These are phyloP conservation scores for Citrullus amarus DNA, from an alignment of 306 rosid species.

Conservation along the genomic window DNA sequence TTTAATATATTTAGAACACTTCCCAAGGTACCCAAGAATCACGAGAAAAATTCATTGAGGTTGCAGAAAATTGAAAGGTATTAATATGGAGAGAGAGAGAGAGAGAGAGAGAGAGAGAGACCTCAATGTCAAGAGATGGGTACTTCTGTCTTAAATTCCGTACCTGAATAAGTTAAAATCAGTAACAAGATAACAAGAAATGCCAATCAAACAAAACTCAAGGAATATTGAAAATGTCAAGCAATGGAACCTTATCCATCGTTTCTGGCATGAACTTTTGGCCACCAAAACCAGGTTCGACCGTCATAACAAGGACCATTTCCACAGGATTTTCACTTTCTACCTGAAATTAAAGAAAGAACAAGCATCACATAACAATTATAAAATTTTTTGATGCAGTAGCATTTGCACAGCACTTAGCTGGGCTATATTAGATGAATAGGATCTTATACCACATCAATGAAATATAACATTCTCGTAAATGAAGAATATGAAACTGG, in stretches of 20 bases:
- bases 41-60: background rate
- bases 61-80: constrained; percentile 5
- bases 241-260: constrained; percentile 67
- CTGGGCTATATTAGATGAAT: background rate
- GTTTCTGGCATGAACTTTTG: constrained; percentile 85
- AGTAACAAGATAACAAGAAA: background rate
- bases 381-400: background rate
- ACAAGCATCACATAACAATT: background rate
- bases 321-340: constrained; percentile 80
- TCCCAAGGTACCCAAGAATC: background rate
- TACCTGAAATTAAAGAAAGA: constrained; percentile 36
- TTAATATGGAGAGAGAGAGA: constrained; percentile 5
- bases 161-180: constrained; percentile 37
- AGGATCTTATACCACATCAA: background rate
- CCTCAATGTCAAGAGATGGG: constrained; percentile 91
- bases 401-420: background rate
- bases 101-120: constrained; percentile 11
- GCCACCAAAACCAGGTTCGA: constrained; percentile 98
- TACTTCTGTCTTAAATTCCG: constrained; percentile 72
- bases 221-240: background rate
- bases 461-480: background rate
- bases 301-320: constrained; percentile 99
- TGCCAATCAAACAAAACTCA: background rate
- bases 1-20: background rate
- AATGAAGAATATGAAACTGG: background rate